Conservation (phyloP, 2,329 filamentous ascomycete genomes). For the Colletotrichum sp. region DNA sequence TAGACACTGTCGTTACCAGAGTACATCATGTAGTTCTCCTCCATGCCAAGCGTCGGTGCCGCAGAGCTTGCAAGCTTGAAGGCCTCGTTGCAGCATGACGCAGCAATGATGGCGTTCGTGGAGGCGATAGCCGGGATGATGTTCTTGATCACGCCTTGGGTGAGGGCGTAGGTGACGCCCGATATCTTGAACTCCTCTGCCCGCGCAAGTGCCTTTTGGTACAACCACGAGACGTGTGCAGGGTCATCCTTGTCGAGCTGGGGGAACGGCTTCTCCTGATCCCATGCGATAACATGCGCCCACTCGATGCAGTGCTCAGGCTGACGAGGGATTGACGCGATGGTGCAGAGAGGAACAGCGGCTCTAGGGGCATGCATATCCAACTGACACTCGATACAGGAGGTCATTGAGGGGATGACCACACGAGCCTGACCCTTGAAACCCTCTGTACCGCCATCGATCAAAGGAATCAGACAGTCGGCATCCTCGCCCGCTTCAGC, state of each 20-base stretch:
- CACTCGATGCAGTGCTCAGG: conserved; percentile 99
- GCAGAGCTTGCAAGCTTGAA: conserved; percentile 89
- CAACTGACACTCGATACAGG: conserved; percentile 96
- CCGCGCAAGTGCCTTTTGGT: conserved; percentile 79
- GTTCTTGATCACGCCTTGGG: conserved; percentile 98
- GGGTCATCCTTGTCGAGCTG: conserved; percentile 94
- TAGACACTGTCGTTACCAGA: conserved; percentile 95
- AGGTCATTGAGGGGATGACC: conserved; percentile 88
- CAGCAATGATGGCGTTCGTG: conserved; percentile 95
- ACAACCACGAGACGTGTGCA: conserved; percentile 97
- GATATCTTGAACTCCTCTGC: conserved; percentile 88
- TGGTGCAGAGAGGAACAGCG: conserved; percentile 94
- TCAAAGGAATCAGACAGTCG: conserved; percentile 89
- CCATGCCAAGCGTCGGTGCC: conserved; percentile 79
- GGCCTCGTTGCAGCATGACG: conserved; percentile 94
- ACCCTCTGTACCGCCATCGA: conserved; percentile 96
- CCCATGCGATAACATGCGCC: conserved; percentile 98
- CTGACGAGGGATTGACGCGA: conserved; percentile 94
- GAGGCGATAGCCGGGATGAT: conserved; percentile 98
- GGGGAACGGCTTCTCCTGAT: conserved; percentile 81
- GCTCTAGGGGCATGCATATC: conserved; percentile 98
- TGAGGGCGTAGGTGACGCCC: conserved; percentile 93
- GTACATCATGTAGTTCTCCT: conserved; percentile 99
- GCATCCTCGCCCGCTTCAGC: conserved; percentile 78
- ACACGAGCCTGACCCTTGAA: conserved; percentile 98